Conservation (phyloP, 257 asterid genomes). For the Knoxia roxburghii region DNA sequence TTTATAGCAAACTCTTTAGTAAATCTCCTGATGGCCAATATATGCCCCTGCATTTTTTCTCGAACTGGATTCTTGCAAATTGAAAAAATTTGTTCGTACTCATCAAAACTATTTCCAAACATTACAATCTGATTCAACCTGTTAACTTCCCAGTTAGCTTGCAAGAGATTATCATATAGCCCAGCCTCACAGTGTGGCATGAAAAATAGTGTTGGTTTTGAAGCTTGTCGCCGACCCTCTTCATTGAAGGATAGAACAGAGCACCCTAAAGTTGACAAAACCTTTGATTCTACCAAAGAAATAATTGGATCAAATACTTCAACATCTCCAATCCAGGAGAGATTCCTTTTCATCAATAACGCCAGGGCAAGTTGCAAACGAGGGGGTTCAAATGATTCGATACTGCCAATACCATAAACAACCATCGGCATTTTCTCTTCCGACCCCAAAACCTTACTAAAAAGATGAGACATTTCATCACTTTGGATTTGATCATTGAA, state of each 20-base stretch:
- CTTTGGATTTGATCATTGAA: slow-evolving; percentile 43
- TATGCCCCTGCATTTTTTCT: slow-evolving; percentile 40
- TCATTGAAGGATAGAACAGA: slow-evolving; percentile 69
- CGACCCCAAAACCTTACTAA: slow-evolving; percentile 40
- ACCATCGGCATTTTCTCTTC: slow-evolving; percentile 68
- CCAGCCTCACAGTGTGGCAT: slow-evolving; percentile 91
- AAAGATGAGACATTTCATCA: slow-evolving; percentile 34
- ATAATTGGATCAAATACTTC: slow-evolving; percentile 83
- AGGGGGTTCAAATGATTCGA: slow-evolving; percentile 65
- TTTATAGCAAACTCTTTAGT: slow-evolving; percentile 36
- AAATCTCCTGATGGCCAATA: slow-evolving; percentile 43
- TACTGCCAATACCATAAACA: slow-evolving; percentile 89
- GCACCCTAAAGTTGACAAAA: slow-evolving; percentile 65
- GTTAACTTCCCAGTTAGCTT: slow-evolving; percentile 55
- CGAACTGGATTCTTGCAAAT: slow-evolving; percentile 23
- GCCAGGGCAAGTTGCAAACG: slow-evolving; percentile 73
- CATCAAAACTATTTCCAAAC: slow-evolving; percentile 72
- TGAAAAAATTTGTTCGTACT: slow-evolving; percentile 40
- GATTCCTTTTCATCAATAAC: slow-evolving; percentile 60
- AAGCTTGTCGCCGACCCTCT: slow-evolving; percentile 56
- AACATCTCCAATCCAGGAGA: slow-evolving; percentile 69
- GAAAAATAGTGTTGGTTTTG: slow-evolving; percentile 67
- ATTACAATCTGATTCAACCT: slow-evolving; percentile 33
- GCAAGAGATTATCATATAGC: slow-evolving; percentile 65
- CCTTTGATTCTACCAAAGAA: slow-evolving; percentile 59